Percentiles rank a stretch among this genome's conserved stretches.
Evolutionary conservation across 2,329 filamentous ascomycete species (phyloP).

Genomic region (Aspergillus felis): DNA sequence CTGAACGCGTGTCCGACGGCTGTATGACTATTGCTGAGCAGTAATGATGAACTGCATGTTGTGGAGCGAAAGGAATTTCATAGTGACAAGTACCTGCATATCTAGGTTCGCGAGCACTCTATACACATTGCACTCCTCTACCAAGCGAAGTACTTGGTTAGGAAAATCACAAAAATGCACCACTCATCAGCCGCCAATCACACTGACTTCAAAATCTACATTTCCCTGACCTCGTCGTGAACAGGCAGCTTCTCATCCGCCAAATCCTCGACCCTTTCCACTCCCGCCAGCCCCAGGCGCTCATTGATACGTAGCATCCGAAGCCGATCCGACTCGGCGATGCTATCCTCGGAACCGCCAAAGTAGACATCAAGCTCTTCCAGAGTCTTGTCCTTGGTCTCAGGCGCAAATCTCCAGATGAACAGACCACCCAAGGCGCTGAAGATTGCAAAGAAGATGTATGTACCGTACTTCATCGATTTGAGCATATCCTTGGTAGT

Average conservation of each 20-base stretch:
- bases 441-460: conserved; percentile 43
- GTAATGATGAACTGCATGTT: too few relatives aligned
- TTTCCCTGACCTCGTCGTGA: conserved; percentile 15
- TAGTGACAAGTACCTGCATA: too few relatives aligned
- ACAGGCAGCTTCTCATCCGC: conserved; percentile 18
- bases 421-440: conserved; percentile 33
- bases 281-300: conserved; percentile 58
- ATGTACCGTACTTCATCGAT: conserved; percentile 30
- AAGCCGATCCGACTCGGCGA: conserved; percentile 45
- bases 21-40: too few relatives aligned
- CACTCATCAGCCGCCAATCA: too few relatives aligned
- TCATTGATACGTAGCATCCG: conserved; percentile 70
- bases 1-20: not conserved
- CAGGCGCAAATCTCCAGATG: conserved; percentile 38
- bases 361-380: conserved; percentile 58
- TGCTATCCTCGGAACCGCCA: conserved; percentile 25
- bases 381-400: conserved; percentile 49
- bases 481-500: conserved; percentile 29
- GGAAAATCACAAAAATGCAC: too few relatives aligned
- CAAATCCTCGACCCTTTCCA: conserved; percentile 22
- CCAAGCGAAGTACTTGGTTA: too few relatives aligned
- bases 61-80: too few relatives aligned
- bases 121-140: too few relatives aligned
- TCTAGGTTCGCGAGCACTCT: too few relatives aligned
- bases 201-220: not conserved